Evolutionary conservation across 495 filamentous ascomycete species (phyloP).

Genomic region (Margaritispora aquatica): DNA sequence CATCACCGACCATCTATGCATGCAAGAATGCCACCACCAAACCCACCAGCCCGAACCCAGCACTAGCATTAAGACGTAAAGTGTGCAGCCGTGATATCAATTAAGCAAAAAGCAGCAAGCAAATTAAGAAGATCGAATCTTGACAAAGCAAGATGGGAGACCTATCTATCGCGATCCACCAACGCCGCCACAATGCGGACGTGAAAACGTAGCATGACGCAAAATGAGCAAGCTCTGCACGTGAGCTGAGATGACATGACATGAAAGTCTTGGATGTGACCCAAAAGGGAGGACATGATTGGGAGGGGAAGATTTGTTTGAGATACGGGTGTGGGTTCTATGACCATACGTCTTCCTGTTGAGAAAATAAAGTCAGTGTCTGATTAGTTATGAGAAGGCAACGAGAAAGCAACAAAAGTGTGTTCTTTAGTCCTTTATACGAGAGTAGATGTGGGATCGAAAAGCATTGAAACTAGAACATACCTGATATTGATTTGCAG

Average conservation of each 20-base stretch:
- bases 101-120: not conserved
- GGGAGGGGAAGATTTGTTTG: not conserved
- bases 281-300: not conserved
- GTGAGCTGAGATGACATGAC: not conserved
- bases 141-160: not conserved
- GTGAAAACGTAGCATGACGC: not conserved
- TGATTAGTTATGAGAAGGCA: conserved; percentile 21
- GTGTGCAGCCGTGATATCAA: not conserved
- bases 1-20: not conserved
- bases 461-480: not conserved
- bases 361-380: conserved; percentile 6
- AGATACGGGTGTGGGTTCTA: conserved; percentile 31
- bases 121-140: not conserved
- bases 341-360: conserved; percentile 86
- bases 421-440: no score
- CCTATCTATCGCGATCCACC: conserved; percentile 6
- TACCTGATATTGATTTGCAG: conserved; percentile 91
- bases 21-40: not conserved
- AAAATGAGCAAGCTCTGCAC: not conserved
- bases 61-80: not conserved
- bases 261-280: not conserved
- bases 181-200: conserved; percentile 19
- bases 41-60: not conserved
- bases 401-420: no score
- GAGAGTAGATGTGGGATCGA: not conserved